Evolutionary conservation across 2,329 filamentous ascomycete genomes (phyloP).

Genomic region (Aureobasidium namibiae): DNA sequence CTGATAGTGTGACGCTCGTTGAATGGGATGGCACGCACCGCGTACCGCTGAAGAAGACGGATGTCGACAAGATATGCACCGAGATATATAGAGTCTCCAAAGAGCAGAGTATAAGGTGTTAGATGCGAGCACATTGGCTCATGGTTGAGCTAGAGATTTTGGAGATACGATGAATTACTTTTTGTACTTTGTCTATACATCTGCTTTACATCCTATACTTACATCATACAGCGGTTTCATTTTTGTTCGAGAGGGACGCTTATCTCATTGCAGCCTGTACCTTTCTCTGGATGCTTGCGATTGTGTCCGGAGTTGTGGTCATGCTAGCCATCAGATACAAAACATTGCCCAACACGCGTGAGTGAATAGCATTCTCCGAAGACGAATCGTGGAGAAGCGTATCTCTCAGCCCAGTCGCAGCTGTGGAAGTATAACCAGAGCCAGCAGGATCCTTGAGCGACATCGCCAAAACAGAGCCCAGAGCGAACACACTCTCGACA

Average conservation of each 20-base stretch:
- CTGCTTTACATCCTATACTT: not conserved
- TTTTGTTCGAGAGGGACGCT: no score
- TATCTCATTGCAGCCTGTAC: constrained; percentile 28
- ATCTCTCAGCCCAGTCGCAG: constrained; percentile 45
- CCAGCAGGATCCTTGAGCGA: constrained; percentile 42
- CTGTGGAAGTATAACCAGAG: constrained; percentile 47
- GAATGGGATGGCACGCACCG: constrained; percentile 70
- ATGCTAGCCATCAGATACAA: constrained; percentile 54
- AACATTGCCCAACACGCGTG: constrained; percentile 52
- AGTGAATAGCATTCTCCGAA: constrained; percentile 42
- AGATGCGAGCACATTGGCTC: no score
- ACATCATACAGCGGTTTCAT: no score
- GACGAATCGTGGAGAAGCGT: constrained; percentile 32
- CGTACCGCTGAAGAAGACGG: constrained; percentile 58
- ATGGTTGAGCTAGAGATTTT: no score
- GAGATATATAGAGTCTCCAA: constrained; percentile 46
- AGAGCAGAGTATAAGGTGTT: constrained; percentile 35
- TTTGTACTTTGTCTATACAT: not conserved
- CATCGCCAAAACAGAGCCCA: constrained; percentile 69
- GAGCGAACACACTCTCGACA: constrained; percentile 60
- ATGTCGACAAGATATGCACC: constrained; percentile 51
- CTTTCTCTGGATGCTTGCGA: constrained; percentile 33
- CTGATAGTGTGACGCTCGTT: constrained; percentile 46
- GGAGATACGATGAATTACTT: not conserved
- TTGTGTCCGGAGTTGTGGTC: constrained; percentile 37